Base-by-base conservation (phyloP, 2,329 filamentous ascomycete species). In the Aspergillus sp. region DNA sequence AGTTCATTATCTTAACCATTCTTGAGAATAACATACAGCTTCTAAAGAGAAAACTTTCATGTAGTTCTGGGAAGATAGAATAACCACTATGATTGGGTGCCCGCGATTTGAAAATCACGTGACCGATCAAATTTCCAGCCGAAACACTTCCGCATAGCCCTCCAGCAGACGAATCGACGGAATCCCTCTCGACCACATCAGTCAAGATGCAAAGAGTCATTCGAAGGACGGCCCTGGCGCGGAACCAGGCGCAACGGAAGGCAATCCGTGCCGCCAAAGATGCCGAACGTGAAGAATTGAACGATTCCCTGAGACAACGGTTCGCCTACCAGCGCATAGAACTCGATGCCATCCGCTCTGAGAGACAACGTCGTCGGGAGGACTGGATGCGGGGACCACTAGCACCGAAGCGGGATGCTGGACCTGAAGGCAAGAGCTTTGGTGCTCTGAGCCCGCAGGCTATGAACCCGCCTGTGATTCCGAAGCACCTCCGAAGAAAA, bases 331-430 rank as follows among this genome's bases (percentile, higher is more conserved):
- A 69, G 53, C 62, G 60, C 49, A 52, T 58, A 43, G 49, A 67
- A 50, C 52, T 69, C 47, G 60, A 69, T 49, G 61, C 64, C 49
- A 59, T 78, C 51, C 70, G 71, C 53, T 60, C 63, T 13, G 81
- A 80, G 39, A 77, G 80, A 47, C 63, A 73, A 54, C 75, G 78
- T 44, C 79, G 86, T 46, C 79, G 77, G 51, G 86, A 95, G 64
- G 84, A 91, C 66, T 95, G 86, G 82, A 74, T 85, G 53, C 70
- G 89, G 55, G 91, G 90, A 0, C 80, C 86, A 7, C 64, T 95
- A 54, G 85, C 89, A 3, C 90, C 90, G 2, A 85, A 84, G 63
- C 79, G 84, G 59, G 85, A 93, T 68, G 72, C 84, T 35, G 86
- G 85, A 51, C 72, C 74, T 0, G 59, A 69, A 41, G 74, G 77